phyloP scores from a whole-genome alignment of 176 grass and related monocot genomes.

The Bolboschoenus planiculmis region DNA sequence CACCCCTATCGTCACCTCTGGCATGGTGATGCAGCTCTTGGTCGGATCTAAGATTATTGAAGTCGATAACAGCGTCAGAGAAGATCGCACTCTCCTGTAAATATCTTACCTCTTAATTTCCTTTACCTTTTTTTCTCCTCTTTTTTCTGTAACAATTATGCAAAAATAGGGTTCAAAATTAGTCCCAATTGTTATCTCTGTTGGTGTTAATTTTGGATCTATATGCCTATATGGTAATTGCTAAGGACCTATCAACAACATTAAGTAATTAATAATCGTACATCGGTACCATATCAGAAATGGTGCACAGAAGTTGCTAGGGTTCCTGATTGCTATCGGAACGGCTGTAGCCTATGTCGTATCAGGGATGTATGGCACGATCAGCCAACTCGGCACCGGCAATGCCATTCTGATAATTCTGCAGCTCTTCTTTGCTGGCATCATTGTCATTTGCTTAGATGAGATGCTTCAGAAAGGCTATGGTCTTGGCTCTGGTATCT shows the following conservation, averaged over 20 bases:
- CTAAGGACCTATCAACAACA: background rate
- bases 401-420: slow-evolving; percentile 98
- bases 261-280: background rate
- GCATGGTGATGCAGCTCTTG: slow-evolving; percentile 90
- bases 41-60: slow-evolving; percentile 95
- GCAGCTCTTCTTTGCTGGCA: slow-evolving; percentile 97
- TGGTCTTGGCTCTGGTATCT: slow-evolving; percentile 95
- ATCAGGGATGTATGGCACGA: slow-evolving; percentile 91
- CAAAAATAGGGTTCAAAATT: background rate
- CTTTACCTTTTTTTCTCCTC: background rate
- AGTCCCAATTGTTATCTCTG: background rate
- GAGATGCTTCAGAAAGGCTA: slow-evolving; percentile 99
- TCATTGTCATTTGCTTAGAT: slow-evolving; percentile 92
- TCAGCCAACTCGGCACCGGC: slow-evolving; percentile 78
- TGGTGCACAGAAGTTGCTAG: slow-evolving; percentile 82
- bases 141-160: background rate
- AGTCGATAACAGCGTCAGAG: slow-evolving; percentile 95
- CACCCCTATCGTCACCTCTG: slow-evolving; percentile 94
- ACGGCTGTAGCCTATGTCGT: slow-evolving; percentile 94
- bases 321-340: slow-evolving; percentile 80
- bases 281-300: slow-evolving; percentile 38
- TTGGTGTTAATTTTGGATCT: background rate
- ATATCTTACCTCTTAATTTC: slow-evolving; percentile 4
- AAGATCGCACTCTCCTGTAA: slow-evolving; percentile 89
- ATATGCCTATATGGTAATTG: background rate